Conservation (phyloP, 2,329 filamentous ascomycete species). For the Hymenoscyphus albidus region DNA sequence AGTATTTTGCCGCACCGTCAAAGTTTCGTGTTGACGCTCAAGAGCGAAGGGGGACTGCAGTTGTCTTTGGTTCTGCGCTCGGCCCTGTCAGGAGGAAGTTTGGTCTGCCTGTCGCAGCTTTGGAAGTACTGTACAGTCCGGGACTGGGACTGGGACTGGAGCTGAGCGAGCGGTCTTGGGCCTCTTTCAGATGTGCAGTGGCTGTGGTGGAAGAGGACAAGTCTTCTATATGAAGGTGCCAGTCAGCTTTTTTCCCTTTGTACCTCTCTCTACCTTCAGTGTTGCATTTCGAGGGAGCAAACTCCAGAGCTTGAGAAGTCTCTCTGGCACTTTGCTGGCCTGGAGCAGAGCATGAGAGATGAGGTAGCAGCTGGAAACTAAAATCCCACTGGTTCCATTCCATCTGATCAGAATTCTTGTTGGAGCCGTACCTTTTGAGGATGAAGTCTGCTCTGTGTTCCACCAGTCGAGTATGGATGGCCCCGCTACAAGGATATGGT, state of each 20-base stretch:
- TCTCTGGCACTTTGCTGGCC: background rate
- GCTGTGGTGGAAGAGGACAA: background rate
- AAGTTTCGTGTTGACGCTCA: background rate
- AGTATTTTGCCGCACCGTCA: background rate
- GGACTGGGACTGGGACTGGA: constrained; percentile 5
- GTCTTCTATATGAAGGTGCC: background rate
- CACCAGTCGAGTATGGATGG: constrained; percentile 21
- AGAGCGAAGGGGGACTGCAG: background rate
- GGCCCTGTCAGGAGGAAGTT: constrained; percentile 24
- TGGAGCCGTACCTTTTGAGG: constrained; percentile 22
- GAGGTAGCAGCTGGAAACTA: constrained; percentile 7
- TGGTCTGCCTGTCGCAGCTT: constrained; percentile 29
- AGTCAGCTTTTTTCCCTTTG: background rate
- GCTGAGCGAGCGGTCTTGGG: constrained; percentile 6
- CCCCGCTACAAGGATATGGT: constrained; percentile 28
- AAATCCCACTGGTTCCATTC: constrained; percentile 2
- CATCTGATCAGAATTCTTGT: constrained; percentile 16
- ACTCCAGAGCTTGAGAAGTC: constrained; percentile 17
- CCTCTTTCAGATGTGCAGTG: constrained; percentile 6
- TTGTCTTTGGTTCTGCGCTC: constrained; percentile 26
- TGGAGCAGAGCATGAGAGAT: background rate
- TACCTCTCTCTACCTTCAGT: background rate
- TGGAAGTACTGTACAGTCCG: constrained; percentile 17
- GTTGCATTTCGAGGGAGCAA: background rate
- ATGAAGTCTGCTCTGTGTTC: constrained; percentile 23